Conservation (phyloP, 345 rosid genomes). For the Aurinia saxatilis region DNA sequence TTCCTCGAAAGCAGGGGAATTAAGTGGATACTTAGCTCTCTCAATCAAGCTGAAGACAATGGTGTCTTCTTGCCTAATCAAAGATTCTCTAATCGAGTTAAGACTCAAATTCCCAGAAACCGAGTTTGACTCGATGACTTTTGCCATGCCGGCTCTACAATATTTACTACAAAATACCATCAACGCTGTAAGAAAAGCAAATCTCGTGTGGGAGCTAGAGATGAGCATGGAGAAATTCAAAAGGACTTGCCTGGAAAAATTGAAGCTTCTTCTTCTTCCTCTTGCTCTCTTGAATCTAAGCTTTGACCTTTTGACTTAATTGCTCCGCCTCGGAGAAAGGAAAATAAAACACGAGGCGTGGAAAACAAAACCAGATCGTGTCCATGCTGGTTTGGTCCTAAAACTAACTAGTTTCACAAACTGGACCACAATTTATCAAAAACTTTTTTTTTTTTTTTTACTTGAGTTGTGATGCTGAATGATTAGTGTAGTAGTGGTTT, state of each 20-base stretch:
- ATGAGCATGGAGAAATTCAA: not conserved
- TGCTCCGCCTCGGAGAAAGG: not conserved
- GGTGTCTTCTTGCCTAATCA: constrained; percentile 79
- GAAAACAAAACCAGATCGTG: not conserved
- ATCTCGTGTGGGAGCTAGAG: not conserved
- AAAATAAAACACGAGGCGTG: not conserved
- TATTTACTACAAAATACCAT: not conserved
- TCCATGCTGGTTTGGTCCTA: not conserved
- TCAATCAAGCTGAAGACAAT: constrained; percentile 70
- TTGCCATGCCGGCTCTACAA: constrained; percentile 18
- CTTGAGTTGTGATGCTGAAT: not conserved
- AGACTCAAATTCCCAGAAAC: constrained; percentile 31
- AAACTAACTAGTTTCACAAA: no score
- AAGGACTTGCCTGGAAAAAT: not conserved
- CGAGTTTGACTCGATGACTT: constrained; percentile 14
- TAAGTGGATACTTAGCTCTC: constrained; percentile 60
- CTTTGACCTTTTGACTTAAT: not conserved
- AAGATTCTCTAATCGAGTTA: constrained; percentile 49
- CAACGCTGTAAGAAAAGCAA: not conserved
- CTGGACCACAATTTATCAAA: not conserved
- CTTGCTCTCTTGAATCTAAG: not conserved
- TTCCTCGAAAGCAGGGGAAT: constrained; percentile 34
- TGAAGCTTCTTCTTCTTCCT: constrained; percentile 9
- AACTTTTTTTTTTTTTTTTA: not conserved
- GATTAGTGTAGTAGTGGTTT: no score